Evolutionary conservation across 2,329 filamentous ascomycete genomes (phyloP), one percentile per base, ranked within the genome.

Genomic region (Sporothrix luriei): DNA sequence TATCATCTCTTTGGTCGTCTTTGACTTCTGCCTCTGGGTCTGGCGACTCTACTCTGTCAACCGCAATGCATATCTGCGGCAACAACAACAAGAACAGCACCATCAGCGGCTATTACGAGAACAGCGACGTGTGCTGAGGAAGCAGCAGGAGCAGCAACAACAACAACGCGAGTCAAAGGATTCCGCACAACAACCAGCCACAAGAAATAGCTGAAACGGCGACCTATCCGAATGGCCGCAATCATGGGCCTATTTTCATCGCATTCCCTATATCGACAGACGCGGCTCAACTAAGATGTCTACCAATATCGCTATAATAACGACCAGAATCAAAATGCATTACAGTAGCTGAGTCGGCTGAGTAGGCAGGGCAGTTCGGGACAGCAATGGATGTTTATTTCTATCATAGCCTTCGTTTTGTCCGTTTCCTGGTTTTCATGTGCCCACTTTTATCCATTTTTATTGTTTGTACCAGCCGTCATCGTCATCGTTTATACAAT

Each of bases 11-110:
- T 76, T 87, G 40, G 79, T 87, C 69, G 71, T 80, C 40, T 81
- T 85, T 73, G 85, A 88, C 74, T 75, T 87, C 64, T 75, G 78
- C 33, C 78, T 87, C 40, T 87, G 85, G 84, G 72, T 84, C 52
- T 87, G 83, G 81, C 81, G 85, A 73, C 78, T 82, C 11, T 75
- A 75, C 70, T 76, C 75, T 49, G 71, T 77, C 69, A 68, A 66
- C 64, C 70, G 69, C 38, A 29, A 68, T 7, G 66, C 59, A 3
- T 64, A 51, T 9, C 55, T 61, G n/a, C 68, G 48, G 40, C 61
- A 24, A 38, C 66, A 64, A 38, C 68, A 68, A 51, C 61, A 66
- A 24, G 51, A 69, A 26, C 62, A 62, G 2, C 70, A 67, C 48
- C 68, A 62, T 16, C 46, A 57, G 38, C 54, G 49, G 21, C 40